These are phyloP conservation scores for Mesembryanthemum crystallinum DNA, from an alignment of 148 eudicot species.

Conservation along the genomic window DNA sequence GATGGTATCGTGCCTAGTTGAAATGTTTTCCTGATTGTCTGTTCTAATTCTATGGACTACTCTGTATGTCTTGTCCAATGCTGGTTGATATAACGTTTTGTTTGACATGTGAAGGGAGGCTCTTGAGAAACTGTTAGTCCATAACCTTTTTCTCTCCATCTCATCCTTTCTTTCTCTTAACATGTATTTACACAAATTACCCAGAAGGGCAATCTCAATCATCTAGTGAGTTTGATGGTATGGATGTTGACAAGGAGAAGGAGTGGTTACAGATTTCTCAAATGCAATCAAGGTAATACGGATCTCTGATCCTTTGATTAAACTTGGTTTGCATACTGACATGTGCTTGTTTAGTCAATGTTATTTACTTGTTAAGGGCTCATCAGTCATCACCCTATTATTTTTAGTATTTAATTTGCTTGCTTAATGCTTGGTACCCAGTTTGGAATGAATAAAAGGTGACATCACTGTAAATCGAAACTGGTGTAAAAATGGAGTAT, in stretches of 20 bases:
- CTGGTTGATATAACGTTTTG: neutral
- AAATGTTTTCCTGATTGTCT: neutral
- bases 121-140: neutral
- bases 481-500: neutral
- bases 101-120: neutral
- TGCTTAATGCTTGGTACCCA: neutral
- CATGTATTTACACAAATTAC: slow-evolving; percentile 3
- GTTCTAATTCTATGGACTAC: neutral
- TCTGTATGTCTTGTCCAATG: neutral
- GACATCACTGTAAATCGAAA: neutral
- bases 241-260: slow-evolving; percentile 47
- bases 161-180: neutral
- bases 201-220: slow-evolving; percentile 43
- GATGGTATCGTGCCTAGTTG: neutral
- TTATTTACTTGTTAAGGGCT: neutral
- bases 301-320: slow-evolving; percentile 7
- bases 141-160: neutral
- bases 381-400: neutral
- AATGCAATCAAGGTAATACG: slow-evolving; percentile 70
- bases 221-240: slow-evolving; percentile 32
- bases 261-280: slow-evolving; percentile 68
- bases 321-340: neutral
- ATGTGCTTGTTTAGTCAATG: neutral
- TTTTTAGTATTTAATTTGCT: neutral
- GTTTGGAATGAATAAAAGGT: too few relatives aligned